Evolutionary conservation across 805 yeast genomes (phyloP), one percentile per base, ranked within the genome.

Genomic region (Nakazawaea siamensis): DNA sequence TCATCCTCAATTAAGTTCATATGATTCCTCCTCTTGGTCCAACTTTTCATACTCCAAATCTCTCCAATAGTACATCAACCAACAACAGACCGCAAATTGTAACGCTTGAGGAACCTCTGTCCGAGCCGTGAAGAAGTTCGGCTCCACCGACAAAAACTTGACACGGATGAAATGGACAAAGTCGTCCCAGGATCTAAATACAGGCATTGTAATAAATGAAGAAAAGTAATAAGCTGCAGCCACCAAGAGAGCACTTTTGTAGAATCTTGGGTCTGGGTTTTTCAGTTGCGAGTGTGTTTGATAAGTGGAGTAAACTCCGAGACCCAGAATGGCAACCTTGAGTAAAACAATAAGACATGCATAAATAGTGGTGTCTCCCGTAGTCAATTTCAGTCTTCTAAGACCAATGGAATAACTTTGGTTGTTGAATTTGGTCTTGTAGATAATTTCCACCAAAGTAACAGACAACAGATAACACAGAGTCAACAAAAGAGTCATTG

Each of bases 11-110:
- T n/a, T n/a, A 17, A 34, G 33, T 18, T 35, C 38, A 19, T 35
- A 35, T 12, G 30, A 18, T 12, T 14, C 17, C 16, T 29, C 31
- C 14, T 5, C 12, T 20, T 11, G 24, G 8, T 24, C 20, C 4
- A 29, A 18, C 18, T 29, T 34, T 4, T 31, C 29, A 14, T 31
- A 36, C 12, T 7, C 6, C 17, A 20, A 7, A 27, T 36, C 39
- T 27, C 39, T 36, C 39, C 39, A 36, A 17, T 31, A 36, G 12
- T 31, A 36, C 6, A 31, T 27, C 29, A 36, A 36, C 32, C 35
- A 36, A 23, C 32, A 31, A 6, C 16, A 9, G 10, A 28, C 24
- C 13, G 26, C 28, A 5, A 36, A 17, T 16, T 36, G 35, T 12
- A 36, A 12, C 12, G 31, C 3, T 27, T 36, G 32, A 12, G 39